Conservation (phyloP, 1,284 basidiomycete species). For the Tilletia walkeri region DNA sequence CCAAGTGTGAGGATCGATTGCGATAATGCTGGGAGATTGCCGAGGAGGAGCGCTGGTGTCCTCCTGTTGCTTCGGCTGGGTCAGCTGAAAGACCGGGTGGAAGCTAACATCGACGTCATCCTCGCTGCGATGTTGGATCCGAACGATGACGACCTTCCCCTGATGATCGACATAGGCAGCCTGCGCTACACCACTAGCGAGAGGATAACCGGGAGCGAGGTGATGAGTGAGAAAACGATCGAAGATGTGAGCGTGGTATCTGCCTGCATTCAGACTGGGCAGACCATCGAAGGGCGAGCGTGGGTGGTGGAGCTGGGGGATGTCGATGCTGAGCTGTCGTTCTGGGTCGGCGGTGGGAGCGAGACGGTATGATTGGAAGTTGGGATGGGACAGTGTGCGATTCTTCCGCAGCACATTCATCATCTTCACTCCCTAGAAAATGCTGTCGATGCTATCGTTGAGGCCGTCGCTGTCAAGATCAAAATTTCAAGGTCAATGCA, state of each 20-base stretch:
- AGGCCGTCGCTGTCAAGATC: too few relatives aligned
- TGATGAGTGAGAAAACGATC: constrained; percentile 19
- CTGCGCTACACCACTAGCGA: neutral
- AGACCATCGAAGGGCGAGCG: constrained; percentile 24
- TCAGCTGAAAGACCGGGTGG: constrained; percentile 2
- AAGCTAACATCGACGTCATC: neutral
- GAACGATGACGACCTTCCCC: neutral
- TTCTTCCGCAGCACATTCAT: neutral
- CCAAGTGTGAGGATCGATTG: neutral
- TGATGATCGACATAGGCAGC: neutral
- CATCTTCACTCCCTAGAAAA: too few relatives aligned
- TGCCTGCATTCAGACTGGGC: constrained; percentile 16
- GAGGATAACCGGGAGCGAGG: constrained; percentile 3
- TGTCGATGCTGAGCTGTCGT: constrained; percentile 8
- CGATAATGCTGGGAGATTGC: neutral
- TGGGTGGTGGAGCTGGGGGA: constrained; percentile 26
- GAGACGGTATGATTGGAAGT: constrained; percentile 39
- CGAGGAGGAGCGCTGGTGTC: neutral
- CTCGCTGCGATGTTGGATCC: neutral
- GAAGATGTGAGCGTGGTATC: constrained; percentile 23
- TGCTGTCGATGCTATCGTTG: too few relatives aligned
- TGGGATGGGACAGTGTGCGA: constrained; percentile 19
- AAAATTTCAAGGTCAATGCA: too few relatives aligned
- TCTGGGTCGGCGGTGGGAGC: neutral
- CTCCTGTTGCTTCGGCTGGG: neutral